Conservation (phyloP, 768 basidiomycete genomes). For the Phylloporus sp. region DNA sequence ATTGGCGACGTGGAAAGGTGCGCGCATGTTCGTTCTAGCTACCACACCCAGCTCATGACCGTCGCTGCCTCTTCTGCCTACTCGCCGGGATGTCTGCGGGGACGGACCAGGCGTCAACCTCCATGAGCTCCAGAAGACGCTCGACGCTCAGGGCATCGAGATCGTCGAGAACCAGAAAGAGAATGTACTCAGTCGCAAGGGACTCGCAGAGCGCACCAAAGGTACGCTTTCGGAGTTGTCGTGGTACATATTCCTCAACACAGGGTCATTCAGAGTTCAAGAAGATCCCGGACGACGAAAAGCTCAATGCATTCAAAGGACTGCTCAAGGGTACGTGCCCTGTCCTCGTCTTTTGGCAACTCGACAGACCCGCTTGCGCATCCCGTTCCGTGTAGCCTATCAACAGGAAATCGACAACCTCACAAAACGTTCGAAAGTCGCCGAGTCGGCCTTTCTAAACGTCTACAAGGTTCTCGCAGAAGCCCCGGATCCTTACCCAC, state of each 20-base stretch:
- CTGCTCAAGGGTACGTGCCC: constrained; percentile 69
- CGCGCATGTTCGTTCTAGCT: constrained; percentile 9
- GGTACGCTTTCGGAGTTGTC: constrained; percentile 42
- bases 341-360: neutral
- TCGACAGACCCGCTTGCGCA: no score
- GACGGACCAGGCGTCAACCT: constrained; percentile 69
- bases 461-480: constrained; percentile 96
- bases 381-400: constrained; percentile 56
- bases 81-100: neutral
- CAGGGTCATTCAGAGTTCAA: constrained; percentile 71
- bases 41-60: constrained; percentile 1
- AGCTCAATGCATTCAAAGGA: constrained; percentile 81
- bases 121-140: constrained; percentile 83
- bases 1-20: constrained; percentile 88
- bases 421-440: constrained; percentile 85
- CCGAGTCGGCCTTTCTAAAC: constrained; percentile 94
- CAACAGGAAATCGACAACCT: constrained; percentile 95
- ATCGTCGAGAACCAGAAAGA: constrained; percentile 99
- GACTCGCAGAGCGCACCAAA: constrained; percentile 92
- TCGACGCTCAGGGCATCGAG: constrained; percentile 91
- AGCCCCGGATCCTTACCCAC: constrained; percentile 94
- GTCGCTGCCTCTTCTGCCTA: neutral
- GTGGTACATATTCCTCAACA: neutral
- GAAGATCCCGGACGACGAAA: constrained; percentile 88
- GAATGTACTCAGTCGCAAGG: constrained; percentile 88